These are phyloP conservation scores for Lactarius sp. DNA, from an alignment of 768 basidiomycete species.

Conservation along the genomic window DNA sequence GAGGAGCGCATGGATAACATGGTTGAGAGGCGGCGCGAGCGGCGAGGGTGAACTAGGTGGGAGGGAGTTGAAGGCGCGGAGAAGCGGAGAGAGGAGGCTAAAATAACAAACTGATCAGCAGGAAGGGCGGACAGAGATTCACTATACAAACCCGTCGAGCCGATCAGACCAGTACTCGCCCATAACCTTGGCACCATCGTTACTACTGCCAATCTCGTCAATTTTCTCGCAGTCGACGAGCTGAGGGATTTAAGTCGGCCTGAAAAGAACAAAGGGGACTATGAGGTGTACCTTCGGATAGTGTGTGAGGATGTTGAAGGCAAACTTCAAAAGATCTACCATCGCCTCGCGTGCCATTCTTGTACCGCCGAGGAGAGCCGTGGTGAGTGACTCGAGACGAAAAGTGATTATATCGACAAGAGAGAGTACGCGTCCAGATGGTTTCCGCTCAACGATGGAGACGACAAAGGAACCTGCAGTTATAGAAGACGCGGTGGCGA, in stretches of 20 bases:
- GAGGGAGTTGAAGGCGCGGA: constrained; percentile 64
- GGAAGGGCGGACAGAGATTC: not conserved
- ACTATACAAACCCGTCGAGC: constrained; percentile 53
- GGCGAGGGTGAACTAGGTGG: constrained; percentile 59
- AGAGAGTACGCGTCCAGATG: constrained; percentile 42
- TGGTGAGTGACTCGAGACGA: constrained; percentile 56
- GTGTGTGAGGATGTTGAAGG: constrained; percentile 75
- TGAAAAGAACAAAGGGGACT: not conserved
- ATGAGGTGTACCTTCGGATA: constrained; percentile 63
- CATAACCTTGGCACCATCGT: constrained; percentile 42
- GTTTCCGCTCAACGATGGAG: constrained; percentile 62
- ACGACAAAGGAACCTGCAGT: constrained; percentile 44
- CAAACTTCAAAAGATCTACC: constrained; percentile 78
- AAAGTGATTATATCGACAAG: constrained; percentile 55
- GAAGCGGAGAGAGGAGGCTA: constrained; percentile 58
- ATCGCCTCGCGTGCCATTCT: constrained; percentile 66
- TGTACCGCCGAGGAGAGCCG: constrained; percentile 44
- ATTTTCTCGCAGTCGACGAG: constrained; percentile 21
- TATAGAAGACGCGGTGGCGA: constrained; percentile 54
- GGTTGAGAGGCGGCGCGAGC: constrained; percentile 65
- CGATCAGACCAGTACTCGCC: constrained; percentile 72
- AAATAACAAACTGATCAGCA: not conserved
- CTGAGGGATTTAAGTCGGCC: constrained; percentile 5
- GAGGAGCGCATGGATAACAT: constrained; percentile 78
- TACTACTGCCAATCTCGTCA: constrained; percentile 16